phyloP scores from a whole-genome alignment of 345 rosid species.

The Tarenaya hassleriana region DNA sequence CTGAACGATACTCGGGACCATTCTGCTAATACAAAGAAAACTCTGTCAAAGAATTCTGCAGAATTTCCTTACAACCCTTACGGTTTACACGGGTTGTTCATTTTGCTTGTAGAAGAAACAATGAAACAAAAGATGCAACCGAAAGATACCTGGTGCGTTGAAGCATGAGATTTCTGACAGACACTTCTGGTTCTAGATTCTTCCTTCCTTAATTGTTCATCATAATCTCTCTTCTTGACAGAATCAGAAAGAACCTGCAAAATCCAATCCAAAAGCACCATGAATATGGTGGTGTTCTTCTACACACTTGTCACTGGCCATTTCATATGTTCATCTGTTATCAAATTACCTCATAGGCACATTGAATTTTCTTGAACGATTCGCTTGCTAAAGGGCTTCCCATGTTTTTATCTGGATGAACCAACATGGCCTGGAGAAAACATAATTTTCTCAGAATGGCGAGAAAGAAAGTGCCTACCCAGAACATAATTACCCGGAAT shows the following conservation, averaged over 20 bases:
- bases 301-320: too few species aligned
- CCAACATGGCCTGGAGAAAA: conserved; percentile 82
- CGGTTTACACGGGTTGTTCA: background rate
- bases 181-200: conserved; percentile 60
- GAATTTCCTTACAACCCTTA: background rate
- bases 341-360: conserved; percentile 80
- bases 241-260: conserved; percentile 76
- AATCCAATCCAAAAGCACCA: background rate
- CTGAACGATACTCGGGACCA: conserved; percentile 47
- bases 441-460: conserved; percentile 18
- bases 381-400: conserved; percentile 92
- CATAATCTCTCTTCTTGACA: conserved; percentile 71
- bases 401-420: conserved; percentile 98
- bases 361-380: conserved; percentile 94
- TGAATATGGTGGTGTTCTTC: too few species aligned
- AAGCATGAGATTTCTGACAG: conserved; percentile 31
- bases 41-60: background rate
- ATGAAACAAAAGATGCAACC: background rate
- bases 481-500: conserved; percentile 11
- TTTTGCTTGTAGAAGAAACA: background rate
- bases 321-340: background rate
- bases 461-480: too few species aligned
- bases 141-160: conserved; percentile 48
- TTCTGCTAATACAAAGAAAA: conserved; percentile 35
- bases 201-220: conserved; percentile 75